phyloP scores from a whole-genome alignment of 75 land plant species.

The Pinus tabuliformis region DNA sequence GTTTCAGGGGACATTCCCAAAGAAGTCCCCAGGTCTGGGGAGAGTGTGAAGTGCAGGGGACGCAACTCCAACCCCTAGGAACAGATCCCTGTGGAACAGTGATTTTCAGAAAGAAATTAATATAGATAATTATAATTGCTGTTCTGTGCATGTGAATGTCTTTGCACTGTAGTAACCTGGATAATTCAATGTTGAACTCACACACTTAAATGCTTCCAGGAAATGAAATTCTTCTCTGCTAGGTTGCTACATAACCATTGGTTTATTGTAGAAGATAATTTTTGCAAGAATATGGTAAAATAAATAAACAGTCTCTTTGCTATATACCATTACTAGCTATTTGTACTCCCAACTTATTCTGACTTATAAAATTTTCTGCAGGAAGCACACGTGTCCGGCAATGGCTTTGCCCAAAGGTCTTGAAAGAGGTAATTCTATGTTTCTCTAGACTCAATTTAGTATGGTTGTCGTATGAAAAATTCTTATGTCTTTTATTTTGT shows the following conservation, averaged over 20 bases:
- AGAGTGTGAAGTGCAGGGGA: too few relatives aligned
- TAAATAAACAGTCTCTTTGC: background rate
- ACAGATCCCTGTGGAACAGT: too few relatives aligned
- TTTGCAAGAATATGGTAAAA: background rate
- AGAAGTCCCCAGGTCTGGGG: too few relatives aligned
- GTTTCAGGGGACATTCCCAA: too few relatives aligned
- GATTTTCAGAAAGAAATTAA: too few relatives aligned
- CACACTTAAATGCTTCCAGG: background rate
- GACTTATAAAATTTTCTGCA: background rate
- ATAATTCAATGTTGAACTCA: background rate
- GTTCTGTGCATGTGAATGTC: background rate
- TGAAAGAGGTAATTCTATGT: conserved; percentile 16
- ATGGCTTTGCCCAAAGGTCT: conserved; percentile 34
- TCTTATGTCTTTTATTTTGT: background rate
- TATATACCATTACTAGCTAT: background rate
- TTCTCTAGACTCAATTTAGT: background rate
- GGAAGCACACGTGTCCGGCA: conserved; percentile 23
- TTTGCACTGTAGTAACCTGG: background rate
- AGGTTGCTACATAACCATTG: background rate
- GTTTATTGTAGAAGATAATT: background rate
- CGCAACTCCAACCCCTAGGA: too few relatives aligned
- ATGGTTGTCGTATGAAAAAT: background rate
- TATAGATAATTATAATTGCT: too few relatives aligned
- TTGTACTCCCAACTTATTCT: background rate
- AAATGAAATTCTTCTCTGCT: background rate